These are phyloP conservation scores for Sporothrix inflata DNA, from an alignment of 2,329 filamentous ascomycete species.

Conservation along the genomic window DNA sequence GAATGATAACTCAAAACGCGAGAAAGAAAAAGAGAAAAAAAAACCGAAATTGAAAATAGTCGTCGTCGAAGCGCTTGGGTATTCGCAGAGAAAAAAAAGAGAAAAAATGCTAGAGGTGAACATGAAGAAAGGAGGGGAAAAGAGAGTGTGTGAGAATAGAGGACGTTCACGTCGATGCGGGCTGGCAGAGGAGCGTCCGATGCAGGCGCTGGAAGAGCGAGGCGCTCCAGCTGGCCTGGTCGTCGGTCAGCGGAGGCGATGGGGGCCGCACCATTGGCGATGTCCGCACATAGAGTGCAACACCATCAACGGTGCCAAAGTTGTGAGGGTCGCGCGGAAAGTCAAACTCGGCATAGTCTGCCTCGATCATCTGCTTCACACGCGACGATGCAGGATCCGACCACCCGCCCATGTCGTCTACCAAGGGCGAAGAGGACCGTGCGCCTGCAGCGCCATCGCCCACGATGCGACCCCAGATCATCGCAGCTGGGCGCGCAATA, in stretches of 20 bases:
- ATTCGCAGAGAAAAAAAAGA: slow-evolving; percentile 1
- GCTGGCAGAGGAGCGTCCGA: slow-evolving; percentile 22
- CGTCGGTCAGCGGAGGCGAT: background rate
- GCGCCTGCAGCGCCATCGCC: background rate
- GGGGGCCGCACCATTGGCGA: background rate
- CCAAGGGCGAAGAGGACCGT: background rate
- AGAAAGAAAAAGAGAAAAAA: background rate
- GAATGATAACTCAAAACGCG: background rate
- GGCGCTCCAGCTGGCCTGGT: slow-evolving; percentile 16
- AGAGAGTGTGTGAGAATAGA: background rate
- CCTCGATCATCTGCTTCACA: slow-evolving; percentile 31
- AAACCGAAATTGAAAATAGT: background rate
- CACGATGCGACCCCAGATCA: slow-evolving; percentile 37
- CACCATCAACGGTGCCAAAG: slow-evolving; percentile 31
- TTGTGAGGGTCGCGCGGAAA: slow-evolving; percentile 30
- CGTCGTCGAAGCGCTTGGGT: background rate
- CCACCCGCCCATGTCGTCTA: slow-evolving; percentile 32
- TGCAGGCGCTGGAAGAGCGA: slow-evolving; percentile 25
- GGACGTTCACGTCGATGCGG: background rate
- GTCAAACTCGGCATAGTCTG: slow-evolving; percentile 28
- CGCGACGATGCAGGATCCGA: slow-evolving; percentile 33
- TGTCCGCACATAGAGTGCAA: slow-evolving; percentile 32
- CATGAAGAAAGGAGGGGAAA: background rate
- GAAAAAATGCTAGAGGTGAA: background rate
- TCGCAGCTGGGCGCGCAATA: slow-evolving; percentile 40